Evolutionary conservation across 805 yeast species (phyloP), one percentile per base, ranked within the genome.

Genomic region (Wickerhamiella galacta): DNA sequence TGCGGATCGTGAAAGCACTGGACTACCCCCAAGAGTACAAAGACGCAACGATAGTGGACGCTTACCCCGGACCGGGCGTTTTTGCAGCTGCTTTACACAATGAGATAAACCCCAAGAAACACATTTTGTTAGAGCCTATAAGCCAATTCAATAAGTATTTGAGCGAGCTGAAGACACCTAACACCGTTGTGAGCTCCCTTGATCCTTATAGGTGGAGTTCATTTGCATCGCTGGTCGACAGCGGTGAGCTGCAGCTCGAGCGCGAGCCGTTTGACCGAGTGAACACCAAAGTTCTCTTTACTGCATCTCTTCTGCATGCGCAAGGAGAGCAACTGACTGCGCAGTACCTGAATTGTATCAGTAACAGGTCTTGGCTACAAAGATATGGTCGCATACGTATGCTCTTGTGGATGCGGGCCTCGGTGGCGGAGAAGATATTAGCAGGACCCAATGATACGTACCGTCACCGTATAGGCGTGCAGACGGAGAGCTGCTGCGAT

Each of bases 171-270:
- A 28, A 12, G 20, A 36, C 30, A 19, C 28, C 30, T 16, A 32
- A 35, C 36, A 23, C 42, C 35, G 11, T 45, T 48, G 19, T 47
- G 54, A 24, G 51, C 46, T 25, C 41, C 48, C 46, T 49, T 25
- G 74, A 75, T 45, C 85, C 90, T 3, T 77, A 66, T 48, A 54
- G 66, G 11, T 81, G 93, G 93, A 53, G 53, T 3, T 60, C 82
- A 1, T 81, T 64, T 45, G 49, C 56, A 3, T 51, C 59, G 1
- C 37, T 75, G 6, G 57, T 66, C 6, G 45, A 59, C 3, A 62
- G 64, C 6, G 66, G 67, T 20, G 35, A 58, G 4, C 48, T 77
- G 1, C 42, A 43, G 0, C 72, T 68, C 0, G 51, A 42, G 8
- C 40, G 34, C 3, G 53, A 57, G 38, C 30, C 52, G 4, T 46